Percentiles rank a stretch among this genome's conserved stretches.
Conservation (phyloP, 2,329 filamentous ascomycete genomes). For the Scedosporium apiospermum region DNA sequence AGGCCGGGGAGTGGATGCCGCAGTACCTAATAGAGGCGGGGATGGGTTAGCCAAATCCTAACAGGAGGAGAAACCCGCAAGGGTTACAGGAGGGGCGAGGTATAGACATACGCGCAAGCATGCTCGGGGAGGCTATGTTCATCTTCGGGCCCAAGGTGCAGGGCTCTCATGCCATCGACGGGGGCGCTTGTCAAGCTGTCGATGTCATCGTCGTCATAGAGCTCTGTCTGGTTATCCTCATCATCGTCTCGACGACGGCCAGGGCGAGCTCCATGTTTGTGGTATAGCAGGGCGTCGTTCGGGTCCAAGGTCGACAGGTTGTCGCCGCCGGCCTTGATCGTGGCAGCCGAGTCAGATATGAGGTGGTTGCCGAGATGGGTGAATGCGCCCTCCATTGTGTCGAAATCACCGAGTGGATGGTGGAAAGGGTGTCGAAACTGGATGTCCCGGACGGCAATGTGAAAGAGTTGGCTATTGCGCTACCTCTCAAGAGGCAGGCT, state of each 20-base stretch:
- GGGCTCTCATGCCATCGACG: slow-evolving; percentile 62
- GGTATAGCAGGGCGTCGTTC: slow-evolving; percentile 74
- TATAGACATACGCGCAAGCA: slow-evolving; percentile 75
- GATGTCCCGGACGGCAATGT: background rate
- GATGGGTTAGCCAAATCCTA: slow-evolving; percentile 15
- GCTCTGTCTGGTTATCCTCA: slow-evolving; percentile 82
- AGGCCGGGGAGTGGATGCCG: slow-evolving; percentile 90
- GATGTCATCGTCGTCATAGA: slow-evolving; percentile 72
- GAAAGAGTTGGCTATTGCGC: background rate
- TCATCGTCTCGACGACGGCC: slow-evolving; percentile 68
- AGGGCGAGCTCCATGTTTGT: slow-evolving; percentile 49
- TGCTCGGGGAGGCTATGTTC: slow-evolving; percentile 87
- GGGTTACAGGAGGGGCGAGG: background rate
- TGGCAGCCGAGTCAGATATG: slow-evolving; percentile 72
- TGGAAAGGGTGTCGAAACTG: background rate
- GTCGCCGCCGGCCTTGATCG: slow-evolving; percentile 81
- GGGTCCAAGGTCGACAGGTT: slow-evolving; percentile 59
- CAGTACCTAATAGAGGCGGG: slow-evolving; percentile 58
- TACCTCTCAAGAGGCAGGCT: background rate
- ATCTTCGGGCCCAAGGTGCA: slow-evolving; percentile 56
- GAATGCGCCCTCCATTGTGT: slow-evolving; percentile 75
- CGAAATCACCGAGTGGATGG: background rate
- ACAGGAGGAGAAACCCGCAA: background rate
- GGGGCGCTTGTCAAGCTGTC: slow-evolving; percentile 71
- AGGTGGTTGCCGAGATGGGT: slow-evolving; percentile 81